Conservation (phyloP, 73 alveolate genomes). For the Effrenium voratum region DNA sequence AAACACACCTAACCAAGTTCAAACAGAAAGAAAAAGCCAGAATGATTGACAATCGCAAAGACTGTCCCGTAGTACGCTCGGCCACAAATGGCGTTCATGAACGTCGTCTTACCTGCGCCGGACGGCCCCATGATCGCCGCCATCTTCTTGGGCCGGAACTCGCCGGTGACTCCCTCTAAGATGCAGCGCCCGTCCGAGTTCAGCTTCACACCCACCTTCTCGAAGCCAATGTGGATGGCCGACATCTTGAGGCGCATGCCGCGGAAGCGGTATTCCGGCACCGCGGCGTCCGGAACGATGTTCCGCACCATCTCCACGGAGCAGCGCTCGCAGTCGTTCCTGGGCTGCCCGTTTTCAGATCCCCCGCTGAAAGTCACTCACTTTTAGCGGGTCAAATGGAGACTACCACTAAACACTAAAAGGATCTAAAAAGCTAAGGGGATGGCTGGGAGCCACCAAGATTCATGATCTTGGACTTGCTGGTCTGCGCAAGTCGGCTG, state of each 20-base stretch:
- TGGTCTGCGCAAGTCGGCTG: not conserved
- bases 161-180: conserved; percentile 75
- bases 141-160: conserved; percentile 58
- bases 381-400: too few relatives aligned
- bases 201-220: conserved; percentile 76
- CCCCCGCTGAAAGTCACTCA: too few relatives aligned
- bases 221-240: conserved; percentile 67
- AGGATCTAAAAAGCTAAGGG: too few relatives aligned
- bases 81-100: conserved; percentile 92
- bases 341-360: too few relatives aligned
- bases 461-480: conserved; percentile 20
- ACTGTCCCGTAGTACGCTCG: conserved; percentile 88
- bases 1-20: not conserved
- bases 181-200: conserved; percentile 56
- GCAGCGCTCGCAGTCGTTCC: conserved; percentile 58
- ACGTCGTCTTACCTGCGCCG: conserved; percentile 84
- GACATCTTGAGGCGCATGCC: conserved; percentile 84
- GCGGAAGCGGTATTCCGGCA: conserved; percentile 76
- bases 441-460: too few relatives aligned
- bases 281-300: conserved; percentile 42
- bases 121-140: conserved; percentile 91
- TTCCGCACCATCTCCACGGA: conserved; percentile 53
- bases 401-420: too few relatives aligned
- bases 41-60: not conserved
- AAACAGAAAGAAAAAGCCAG: not conserved